phyloP scores from a whole-genome alignment of 495 filamentous ascomycete genomes.

The Letharia lupina region DNA sequence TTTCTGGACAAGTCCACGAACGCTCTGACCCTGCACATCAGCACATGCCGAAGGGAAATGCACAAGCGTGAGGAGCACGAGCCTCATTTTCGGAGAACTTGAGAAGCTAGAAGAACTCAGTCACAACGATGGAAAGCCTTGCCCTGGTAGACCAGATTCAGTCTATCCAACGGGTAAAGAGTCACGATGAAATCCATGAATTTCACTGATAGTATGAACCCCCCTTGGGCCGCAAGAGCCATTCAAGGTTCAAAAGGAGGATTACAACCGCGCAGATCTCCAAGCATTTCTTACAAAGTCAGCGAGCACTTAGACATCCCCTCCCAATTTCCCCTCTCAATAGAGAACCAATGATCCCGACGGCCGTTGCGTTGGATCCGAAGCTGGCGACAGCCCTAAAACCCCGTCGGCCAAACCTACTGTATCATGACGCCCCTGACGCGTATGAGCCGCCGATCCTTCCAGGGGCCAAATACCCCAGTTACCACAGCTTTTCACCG shows the following conservation, averaged over 20 bases:
- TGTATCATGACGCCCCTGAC: too few relatives aligned
- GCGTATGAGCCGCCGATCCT: too few relatives aligned
- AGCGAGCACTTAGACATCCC: too few relatives aligned
- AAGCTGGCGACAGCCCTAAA: too few relatives aligned
- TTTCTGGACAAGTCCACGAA: not conserved
- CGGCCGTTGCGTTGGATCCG: too few relatives aligned
- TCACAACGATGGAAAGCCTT: not conserved
- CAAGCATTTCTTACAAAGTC: too few relatives aligned
- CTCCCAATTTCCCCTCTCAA: too few relatives aligned
- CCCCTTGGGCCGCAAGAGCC: not conserved
- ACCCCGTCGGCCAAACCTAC: too few relatives aligned
- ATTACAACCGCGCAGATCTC: not conserved
- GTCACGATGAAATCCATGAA: not conserved
- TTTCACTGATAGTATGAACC: too few relatives aligned
- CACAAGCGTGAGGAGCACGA: not conserved
- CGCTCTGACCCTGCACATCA: not conserved
- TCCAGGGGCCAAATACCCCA: too few relatives aligned
- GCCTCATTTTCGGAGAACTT: not conserved
- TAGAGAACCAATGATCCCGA: too few relatives aligned
- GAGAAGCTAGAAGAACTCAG: not conserved
- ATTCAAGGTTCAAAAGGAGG: not conserved
- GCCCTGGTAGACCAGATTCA: not conserved
- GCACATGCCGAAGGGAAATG: not conserved
- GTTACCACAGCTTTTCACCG: too few relatives aligned
- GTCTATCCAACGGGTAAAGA: not conserved